These are phyloP conservation scores for Quercus cerris DNA, from an alignment of 306 rosid species.

Conservation along the genomic window DNA sequence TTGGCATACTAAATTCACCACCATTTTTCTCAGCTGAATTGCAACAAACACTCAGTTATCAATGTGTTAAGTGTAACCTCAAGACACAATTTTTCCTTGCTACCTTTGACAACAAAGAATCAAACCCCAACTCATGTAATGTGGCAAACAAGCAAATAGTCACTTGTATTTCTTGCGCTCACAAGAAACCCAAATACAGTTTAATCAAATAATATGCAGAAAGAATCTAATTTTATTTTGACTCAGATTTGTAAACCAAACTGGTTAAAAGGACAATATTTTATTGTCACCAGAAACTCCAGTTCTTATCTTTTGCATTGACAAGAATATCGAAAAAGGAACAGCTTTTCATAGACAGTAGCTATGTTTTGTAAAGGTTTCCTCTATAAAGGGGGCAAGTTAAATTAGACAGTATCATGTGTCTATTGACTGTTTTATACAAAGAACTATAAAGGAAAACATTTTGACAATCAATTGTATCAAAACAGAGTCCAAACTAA, in stretches of 20 bases:
- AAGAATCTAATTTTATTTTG: not conserved
- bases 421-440: too few relatives aligned
- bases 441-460: too few relatives aligned
- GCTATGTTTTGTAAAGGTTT: too few relatives aligned
- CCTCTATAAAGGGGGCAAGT: too few relatives aligned
- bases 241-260: conserved; percentile 16
- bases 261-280: not conserved
- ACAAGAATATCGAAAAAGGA: conserved; percentile 18
- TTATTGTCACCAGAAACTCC: not conserved
- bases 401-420: too few relatives aligned
- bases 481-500: too few relatives aligned
- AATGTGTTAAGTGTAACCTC: conserved; percentile 1
- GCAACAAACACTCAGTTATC: conserved; percentile 16
- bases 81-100: conserved; percentile 25
- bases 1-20: conserved; percentile 28
- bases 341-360: conserved; percentile 15
- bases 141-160: conserved; percentile 34
- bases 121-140: conserved; percentile 45
- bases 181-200: conserved; percentile 27
- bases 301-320: not conserved
- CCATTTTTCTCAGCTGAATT: not conserved
- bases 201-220: conserved; percentile 4
- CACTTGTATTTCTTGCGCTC: conserved; percentile 31
- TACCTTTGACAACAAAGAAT: conserved; percentile 10
- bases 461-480: too few relatives aligned